These are phyloP conservation scores for Jackrogersella minutella DNA, from an alignment of 495 filamentous ascomycete genomes.

Conservation along the genomic window DNA sequence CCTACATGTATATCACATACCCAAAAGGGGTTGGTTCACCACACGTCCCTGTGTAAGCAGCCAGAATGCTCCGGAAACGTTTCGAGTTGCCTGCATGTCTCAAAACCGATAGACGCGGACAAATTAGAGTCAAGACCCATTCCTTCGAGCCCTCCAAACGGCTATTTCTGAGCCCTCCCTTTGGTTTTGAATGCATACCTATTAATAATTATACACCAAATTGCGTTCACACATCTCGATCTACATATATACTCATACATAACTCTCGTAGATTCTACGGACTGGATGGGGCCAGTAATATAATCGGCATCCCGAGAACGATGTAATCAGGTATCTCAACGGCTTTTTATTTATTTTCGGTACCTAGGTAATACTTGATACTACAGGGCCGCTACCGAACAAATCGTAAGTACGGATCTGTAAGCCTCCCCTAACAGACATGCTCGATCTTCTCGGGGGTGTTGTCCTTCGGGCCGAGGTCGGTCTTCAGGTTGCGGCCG, in stretches of 20 bases:
- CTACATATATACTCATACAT: not conserved
- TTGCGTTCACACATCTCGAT: slow-evolving; percentile 16
- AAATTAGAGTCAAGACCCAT: not conserved
- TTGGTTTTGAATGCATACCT: not conserved
- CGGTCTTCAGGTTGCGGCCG: slow-evolving; percentile 75
- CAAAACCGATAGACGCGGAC: slow-evolving; percentile 15
- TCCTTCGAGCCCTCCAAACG: not conserved
- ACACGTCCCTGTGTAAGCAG: not conserved
- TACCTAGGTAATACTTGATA: slow-evolving; percentile 7
- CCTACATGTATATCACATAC: too few relatives aligned
- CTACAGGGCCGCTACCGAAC: slow-evolving; percentile 4
- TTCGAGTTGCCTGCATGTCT: slow-evolving; percentile 24
- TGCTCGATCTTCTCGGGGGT: slow-evolving; percentile 63
- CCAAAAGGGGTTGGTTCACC: not conserved
- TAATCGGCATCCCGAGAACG: slow-evolving; percentile 1
- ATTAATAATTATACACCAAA: not conserved
- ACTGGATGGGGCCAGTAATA: not conserved
- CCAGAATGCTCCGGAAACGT: slow-evolving; percentile 29
- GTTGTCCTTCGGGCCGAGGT: slow-evolving; percentile 68
- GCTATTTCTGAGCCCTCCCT: slow-evolving; percentile 1
- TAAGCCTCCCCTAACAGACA: too few relatives aligned
- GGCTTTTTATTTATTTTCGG: not conserved
- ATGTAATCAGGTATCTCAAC: not conserved
- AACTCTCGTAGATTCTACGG: not conserved
- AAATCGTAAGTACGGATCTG: too few relatives aligned